Evolutionary conservation across 2,329 filamentous ascomycete species (phyloP).

Genomic region (Gnomoniopsis sp.): DNA sequence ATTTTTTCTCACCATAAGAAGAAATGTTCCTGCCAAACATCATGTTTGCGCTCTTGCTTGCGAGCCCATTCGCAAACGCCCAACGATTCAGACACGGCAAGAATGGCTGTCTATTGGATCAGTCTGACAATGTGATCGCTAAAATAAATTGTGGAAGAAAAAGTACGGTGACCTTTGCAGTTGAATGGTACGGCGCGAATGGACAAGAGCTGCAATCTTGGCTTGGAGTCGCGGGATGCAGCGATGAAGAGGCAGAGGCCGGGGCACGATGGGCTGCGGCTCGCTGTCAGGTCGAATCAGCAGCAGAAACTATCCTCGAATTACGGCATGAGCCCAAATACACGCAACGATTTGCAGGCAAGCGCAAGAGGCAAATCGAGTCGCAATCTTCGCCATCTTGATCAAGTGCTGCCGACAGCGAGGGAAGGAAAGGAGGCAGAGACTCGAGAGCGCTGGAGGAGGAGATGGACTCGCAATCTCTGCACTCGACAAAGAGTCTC

Average conservation of each 20-base stretch:
- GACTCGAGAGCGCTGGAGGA: conserved; percentile 9
- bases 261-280: not conserved
- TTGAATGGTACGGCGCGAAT: not conserved
- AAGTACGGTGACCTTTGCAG: not conserved
- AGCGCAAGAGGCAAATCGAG: not conserved
- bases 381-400: conserved; percentile 38
- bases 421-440: conserved; percentile 38
- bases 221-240: conserved; percentile 8
- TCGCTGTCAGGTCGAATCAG: not conserved
- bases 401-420: conserved; percentile 52
- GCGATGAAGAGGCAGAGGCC: not conserved
- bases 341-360: not conserved
- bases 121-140: not conserved
- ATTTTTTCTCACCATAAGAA: too few relatives aligned
- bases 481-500: not conserved
- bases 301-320: not conserved
- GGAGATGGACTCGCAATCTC: not conserved
- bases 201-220: conserved; percentile 2
- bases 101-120: not conserved
- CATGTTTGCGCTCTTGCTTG: not conserved
- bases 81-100: not conserved
- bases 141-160: not conserved
- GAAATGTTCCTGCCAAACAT: not conserved
- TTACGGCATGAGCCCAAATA: not conserved
- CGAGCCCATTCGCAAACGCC: not conserved